Base-by-base conservation (phyloP, 2,329 filamentous ascomycete species). In the Cryphonectria radicalis region DNA sequence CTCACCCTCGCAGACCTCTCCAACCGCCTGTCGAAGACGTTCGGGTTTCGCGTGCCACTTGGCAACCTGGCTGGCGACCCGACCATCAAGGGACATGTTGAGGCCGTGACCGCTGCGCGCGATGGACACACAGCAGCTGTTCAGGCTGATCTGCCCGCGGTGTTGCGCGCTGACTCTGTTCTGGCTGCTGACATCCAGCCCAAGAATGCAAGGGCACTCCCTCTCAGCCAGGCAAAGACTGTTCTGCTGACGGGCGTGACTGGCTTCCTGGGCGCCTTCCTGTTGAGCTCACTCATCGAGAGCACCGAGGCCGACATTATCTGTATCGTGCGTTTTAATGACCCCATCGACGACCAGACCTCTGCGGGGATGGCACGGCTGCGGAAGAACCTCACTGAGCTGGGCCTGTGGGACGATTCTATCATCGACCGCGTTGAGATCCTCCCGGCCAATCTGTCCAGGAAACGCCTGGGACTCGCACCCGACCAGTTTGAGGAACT, bases 351-450 rank as follows among this genome's bases (percentile, higher is more conserved):
- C 46, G 88, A 90, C 28, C 89, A 91, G 74, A 83, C 87, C 19
- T 87, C 91, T 3, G 88, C 88, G 1, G 92, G 91, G 74, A 89
- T 94, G 77, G 91, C 92, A 4, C 87, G 92, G 72, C 86, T 95
- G 72, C 90, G 93, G 46, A 89, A 89, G 77, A 94, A 95, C 76
- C 82, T 95, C 28, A 87, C 95, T n/a, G 92, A 94, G 74, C 83
- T 94, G 25, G 92, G 92, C 1, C 83, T 95, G 1, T 95, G 93
- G 93, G 86, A 89, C 67, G 92, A 95, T 77, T 88, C 88, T 0
- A 90, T 95, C 76, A 89, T 94, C 78, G 92, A 95, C 77, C 90
- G 93, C 11, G 90, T 95, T 67, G 91, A 94, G 76, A 89, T 95
- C 46, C 81, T 95, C 11, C 90, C 92, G 0, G 93, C 91, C 60